These are phyloP conservation scores for Aspergillus egyptiacus DNA, from an alignment of 495 filamentous ascomycete genomes.

Conservation along the genomic window DNA sequence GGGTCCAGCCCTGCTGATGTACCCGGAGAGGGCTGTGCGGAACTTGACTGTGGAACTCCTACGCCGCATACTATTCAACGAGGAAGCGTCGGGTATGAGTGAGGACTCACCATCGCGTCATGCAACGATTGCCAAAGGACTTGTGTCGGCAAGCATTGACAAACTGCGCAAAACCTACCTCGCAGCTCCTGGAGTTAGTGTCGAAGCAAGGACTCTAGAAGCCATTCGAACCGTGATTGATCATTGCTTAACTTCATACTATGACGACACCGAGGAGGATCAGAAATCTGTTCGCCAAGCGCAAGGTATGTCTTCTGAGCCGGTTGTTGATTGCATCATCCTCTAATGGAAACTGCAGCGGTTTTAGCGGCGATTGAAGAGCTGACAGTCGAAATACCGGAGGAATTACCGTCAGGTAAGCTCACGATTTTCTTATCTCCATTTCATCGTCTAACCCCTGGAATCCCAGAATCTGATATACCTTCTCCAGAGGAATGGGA, in stretches of 20 bases:
- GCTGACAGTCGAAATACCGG: constrained; percentile 31
- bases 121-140: constrained; percentile 26
- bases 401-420: constrained; percentile 41
- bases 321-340: not conserved
- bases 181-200: constrained; percentile 16
- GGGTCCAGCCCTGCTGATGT: constrained; percentile 63
- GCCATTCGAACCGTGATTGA: constrained; percentile 35
- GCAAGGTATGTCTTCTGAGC: constrained; percentile 29
- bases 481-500: constrained; percentile 43
- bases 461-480: constrained; percentile 36
- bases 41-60: constrained; percentile 50
- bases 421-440: constrained; percentile 16
- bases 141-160: constrained; percentile 33
- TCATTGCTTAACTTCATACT: constrained; percentile 39
- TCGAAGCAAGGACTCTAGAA: constrained; percentile 36
- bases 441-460: constrained; percentile 18
- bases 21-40: constrained; percentile 51
- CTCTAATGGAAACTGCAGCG: constrained; percentile 21
- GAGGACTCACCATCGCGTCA: constrained; percentile 25
- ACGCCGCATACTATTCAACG: constrained; percentile 49
- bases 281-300: constrained; percentile 27
- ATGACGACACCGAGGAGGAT: constrained; percentile 39
- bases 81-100: constrained; percentile 24
- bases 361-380: constrained; percentile 29
- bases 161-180: constrained; percentile 30